Conservation (phyloP, 306 rosid genomes). For the Pterocarpus macrocarpus region DNA sequence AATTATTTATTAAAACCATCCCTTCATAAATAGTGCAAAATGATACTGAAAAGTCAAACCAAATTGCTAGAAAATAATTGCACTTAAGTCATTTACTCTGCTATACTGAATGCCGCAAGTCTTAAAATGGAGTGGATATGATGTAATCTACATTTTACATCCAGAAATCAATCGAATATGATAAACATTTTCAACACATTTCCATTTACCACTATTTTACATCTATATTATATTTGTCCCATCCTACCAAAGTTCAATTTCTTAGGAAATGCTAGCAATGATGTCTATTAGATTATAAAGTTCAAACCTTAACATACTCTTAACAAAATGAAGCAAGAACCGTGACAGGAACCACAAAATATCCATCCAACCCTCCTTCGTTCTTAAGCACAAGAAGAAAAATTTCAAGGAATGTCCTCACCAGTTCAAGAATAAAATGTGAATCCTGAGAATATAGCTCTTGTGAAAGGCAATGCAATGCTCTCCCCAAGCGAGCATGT, state of each 20-base stretch:
- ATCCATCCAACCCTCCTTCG: conserved; percentile 16
- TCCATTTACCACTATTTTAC: neutral
- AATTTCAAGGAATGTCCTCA: conserved; percentile 51
- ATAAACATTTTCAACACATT: neutral
- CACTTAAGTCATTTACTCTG: neutral
- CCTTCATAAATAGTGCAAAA: conserved; percentile 30
- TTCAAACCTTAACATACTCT: conserved; percentile 8
- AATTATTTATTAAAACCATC: neutral
- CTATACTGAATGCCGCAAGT: neutral
- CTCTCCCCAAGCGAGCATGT: conserved; percentile 98
- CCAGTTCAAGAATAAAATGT: conserved; percentile 98
- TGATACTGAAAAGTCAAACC: conserved; percentile 16
- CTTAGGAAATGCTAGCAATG: conserved; percentile 20
- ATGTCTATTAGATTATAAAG: conserved; percentile 21
- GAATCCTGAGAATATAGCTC: conserved; percentile 98
- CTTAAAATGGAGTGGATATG: conserved; percentile 1
- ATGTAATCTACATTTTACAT: conserved; percentile 14
- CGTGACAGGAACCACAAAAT: conserved; percentile 22
- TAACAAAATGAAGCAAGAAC: conserved; percentile 26
- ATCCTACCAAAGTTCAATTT: conserved; percentile 21
- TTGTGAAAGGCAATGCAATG: conserved; percentile 97
- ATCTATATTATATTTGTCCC: conserved; percentile 22
- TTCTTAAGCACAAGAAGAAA: conserved; percentile 29
- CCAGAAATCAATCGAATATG: conserved; percentile 8
- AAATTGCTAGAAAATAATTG: neutral